Base-by-base conservation (phyloP, 108 stramenopile genomes). In the Nitzschia inconspicua region DNA sequence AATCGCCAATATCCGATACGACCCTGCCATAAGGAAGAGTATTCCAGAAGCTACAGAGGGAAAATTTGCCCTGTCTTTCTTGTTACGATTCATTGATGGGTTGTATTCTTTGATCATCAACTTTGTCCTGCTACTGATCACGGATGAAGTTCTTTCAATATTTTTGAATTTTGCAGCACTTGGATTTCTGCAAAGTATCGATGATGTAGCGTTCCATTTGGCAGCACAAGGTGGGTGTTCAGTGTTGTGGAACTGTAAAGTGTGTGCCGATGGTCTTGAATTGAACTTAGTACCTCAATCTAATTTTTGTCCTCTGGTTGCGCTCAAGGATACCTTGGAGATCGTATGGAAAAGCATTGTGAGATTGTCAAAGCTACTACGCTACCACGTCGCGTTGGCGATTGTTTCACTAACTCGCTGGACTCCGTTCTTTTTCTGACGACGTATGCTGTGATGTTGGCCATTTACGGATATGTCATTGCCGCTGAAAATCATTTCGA, bases 131-230 rank as follows among this genome's bases (percentile, higher is more conserved):
- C 42, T 77, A 36, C 20, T 85, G 37, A 66, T 80, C 9, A 76
- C 77, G 23, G 59, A 60, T 16, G 60, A 63, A 10, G 73, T 81
- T 16, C 46, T 85, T 0, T 39, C 43, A 4, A 43, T 79, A 28
- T 85, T 85, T 65, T 41, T 82, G 28, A 85, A 85, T 48, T 85
- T 85, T 59, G 84, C 84, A n/a, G 84, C 84, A 0, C 51, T 85
- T 0, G 59, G 66, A 19, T 85, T 85, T 65, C 63, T 85, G 36
- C 68, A 73, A 53, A 65, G 23, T 2, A 70, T 85, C 41, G 84
- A 85, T 51, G 80, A 85, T 47, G 50, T 80, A 4, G 79, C 74
- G 18, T 73, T 80, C 30, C 51, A 56, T 9, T 46, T 84, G 48
- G 73, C 63, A 0, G 55, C 36, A 5, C 47, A 78, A 58, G 82